Evolutionary conservation across 352 stramenopile genomes (phyloP), one percentile per base, ranked within the genome.

Genomic region (Phytophthora hybrid): DNA sequence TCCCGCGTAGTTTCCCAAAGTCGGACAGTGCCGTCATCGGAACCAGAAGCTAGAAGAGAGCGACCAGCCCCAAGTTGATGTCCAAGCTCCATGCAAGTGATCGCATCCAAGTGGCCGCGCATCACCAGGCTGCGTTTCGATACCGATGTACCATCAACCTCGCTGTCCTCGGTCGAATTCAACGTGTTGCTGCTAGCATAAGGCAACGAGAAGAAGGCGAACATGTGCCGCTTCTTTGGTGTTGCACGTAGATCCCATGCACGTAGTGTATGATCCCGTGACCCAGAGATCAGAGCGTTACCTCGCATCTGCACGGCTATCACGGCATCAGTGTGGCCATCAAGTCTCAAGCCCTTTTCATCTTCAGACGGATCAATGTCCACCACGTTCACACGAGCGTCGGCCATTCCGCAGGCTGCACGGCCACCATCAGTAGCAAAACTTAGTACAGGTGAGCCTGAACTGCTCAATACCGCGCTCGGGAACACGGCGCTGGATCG

Each of bases 1-100:
- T 94, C 87, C 37, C 85, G 84, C 26, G 77, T 87, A 1, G 85
- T 90, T 53, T 94, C 88, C 87, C 89, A 96, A 29, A 96, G 66
- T 16, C 89, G 86, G 55, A 93, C 89, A 0, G 86, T 90, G 51
- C 81, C 81, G 51, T 94, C 87, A 32, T 87, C 76, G 0, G 89
- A 93, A 9, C 89, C 87, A 10, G 89, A 94, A 7, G 76, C 86
- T 7, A 94, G 76, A 26, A 93, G 72, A 57, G 79, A 76, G 18
- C 86, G 87, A 44, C 82, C 79, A 1, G 78, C 82, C 4, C 82
- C 80, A 18, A 95, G 78, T 63, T 93, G 84, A n/a, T 83, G 82
- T 5, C 86, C 87, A 31, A 96, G 81, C 34, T 96, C 89, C 63
- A 94, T 72, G 44, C 85, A 93, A 1, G 81, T 89, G 44, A 96